phyloP scores from a whole-genome alignment of 208 protist genomes.

The Vickermania spadyakhi region DNA sequence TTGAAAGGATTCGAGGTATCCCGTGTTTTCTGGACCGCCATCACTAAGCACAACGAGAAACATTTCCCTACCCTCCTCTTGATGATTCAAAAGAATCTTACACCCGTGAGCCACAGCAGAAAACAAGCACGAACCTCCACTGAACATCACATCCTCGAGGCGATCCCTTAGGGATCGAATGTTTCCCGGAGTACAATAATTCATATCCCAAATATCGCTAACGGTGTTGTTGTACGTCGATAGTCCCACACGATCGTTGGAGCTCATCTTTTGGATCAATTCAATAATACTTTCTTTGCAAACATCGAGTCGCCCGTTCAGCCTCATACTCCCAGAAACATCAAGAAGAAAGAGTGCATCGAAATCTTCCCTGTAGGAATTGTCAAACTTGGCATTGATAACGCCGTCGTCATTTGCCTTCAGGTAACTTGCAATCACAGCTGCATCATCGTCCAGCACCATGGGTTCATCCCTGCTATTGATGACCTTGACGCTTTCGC shows the following conservation, averaged over 20 bases:
- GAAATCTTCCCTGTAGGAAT: background rate
- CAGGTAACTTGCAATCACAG: slow-evolving; percentile 1
- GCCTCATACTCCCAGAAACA: background rate
- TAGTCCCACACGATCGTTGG: background rate
- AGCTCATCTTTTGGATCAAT: background rate
- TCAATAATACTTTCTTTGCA: background rate
- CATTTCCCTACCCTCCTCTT: background rate
- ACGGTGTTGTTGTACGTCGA: background rate
- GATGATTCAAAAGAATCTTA: background rate
- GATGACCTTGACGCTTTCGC: too few relatives aligned
- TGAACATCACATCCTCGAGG: background rate
- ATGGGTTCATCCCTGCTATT: background rate
- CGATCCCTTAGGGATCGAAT: background rate
- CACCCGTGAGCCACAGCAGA: background rate
- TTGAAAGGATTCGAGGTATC: background rate
- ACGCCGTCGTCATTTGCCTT: slow-evolving; percentile 2
- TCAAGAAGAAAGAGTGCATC: background rate
- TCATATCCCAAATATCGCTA: background rate
- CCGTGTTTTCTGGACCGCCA: background rate
- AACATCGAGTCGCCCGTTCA: background rate
- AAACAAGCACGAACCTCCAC: background rate
- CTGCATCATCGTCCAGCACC: slow-evolving; percentile 1
- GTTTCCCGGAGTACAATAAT: background rate
- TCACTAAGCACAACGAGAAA: background rate
- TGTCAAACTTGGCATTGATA: background rate